Percentiles rank a stretch among this genome's conserved stretches.
Evolutionary conservation across 495 filamentous ascomycete species (phyloP).

Genomic region (Penicillium waksmanii): DNA sequence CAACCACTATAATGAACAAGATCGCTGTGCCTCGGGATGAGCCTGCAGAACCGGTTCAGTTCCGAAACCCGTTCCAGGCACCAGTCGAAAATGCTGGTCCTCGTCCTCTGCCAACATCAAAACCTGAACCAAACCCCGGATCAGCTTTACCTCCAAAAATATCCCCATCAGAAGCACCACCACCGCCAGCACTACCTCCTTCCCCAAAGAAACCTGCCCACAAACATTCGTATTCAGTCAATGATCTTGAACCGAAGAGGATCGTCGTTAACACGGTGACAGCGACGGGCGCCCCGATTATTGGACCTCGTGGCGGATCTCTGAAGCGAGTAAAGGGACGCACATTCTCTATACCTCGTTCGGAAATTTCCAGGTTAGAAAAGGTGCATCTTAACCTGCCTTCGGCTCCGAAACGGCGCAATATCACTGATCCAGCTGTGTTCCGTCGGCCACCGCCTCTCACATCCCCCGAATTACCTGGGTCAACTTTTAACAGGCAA

Average conservation of each 20-base stretch:
- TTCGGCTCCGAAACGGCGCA: slow-evolving; percentile 36
- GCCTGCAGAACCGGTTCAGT: slow-evolving; percentile 30
- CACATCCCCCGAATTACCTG: slow-evolving; percentile 22
- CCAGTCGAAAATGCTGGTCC: slow-evolving; percentile 1
- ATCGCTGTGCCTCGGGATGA: slow-evolving; percentile 10
- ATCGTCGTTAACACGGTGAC: slow-evolving; percentile 30
- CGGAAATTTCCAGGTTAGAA: slow-evolving; percentile 30
- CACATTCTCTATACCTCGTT: slow-evolving; percentile 38
- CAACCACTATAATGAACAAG: slow-evolving; percentile 37
- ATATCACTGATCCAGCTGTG: slow-evolving; percentile 48
- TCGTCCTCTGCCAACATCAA: not conserved
- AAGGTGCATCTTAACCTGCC: slow-evolving; percentile 27
- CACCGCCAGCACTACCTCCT: slow-evolving; percentile 2
- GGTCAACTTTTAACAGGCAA: slow-evolving; percentile 14
- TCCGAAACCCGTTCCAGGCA: slow-evolving; percentile 42
- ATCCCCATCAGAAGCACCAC: not conserved
- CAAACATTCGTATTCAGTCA: slow-evolving; percentile 28
- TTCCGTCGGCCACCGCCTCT: slow-evolving; percentile 38
- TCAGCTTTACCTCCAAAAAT: slow-evolving; percentile 3
- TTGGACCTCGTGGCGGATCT: slow-evolving; percentile 31
- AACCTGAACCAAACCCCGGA: not conserved
- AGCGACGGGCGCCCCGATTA: slow-evolving; percentile 23
- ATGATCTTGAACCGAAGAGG: slow-evolving; percentile 31
- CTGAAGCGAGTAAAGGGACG: slow-evolving; percentile 41
- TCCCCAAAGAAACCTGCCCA: slow-evolving; percentile 15